These are phyloP conservation scores for Diutina pseudorugosa DNA, from an alignment of 1,139 yeast species.

Conservation along the genomic window DNA sequence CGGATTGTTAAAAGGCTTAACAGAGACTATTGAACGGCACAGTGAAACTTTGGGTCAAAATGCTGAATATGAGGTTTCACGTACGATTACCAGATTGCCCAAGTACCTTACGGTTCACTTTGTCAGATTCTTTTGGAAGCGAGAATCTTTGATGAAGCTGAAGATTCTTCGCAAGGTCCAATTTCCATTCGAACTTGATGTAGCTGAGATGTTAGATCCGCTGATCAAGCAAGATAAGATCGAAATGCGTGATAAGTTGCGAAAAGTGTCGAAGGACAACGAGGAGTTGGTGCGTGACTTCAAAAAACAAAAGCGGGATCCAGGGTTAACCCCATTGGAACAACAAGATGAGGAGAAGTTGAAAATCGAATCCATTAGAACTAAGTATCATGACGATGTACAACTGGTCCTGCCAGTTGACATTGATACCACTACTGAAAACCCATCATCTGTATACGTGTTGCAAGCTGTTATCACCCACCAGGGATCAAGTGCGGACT, in stretches of 20 bases:
- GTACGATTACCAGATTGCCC: slow-evolving; percentile 71
- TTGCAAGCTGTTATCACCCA: slow-evolving; percentile 80
- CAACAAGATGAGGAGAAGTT: slow-evolving; percentile 37
- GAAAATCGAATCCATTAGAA: slow-evolving; percentile 31
- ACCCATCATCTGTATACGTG: slow-evolving; percentile 81
- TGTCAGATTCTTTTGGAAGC: slow-evolving; percentile 92
- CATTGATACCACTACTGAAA: slow-evolving; percentile 42
- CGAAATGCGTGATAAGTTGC: slow-evolving; percentile 64
- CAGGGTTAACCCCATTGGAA: slow-evolving; percentile 24
- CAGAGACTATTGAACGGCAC: slow-evolving; percentile 67
- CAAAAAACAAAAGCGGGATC: slow-evolving; percentile 50
- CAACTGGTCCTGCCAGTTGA: slow-evolving; percentile 19
- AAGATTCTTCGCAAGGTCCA: slow-evolving; percentile 88
- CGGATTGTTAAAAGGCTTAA: slow-evolving; percentile 67
- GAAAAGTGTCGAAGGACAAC: slow-evolving; percentile 66
- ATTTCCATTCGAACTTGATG: slow-evolving; percentile 87
- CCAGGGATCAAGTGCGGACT: slow-evolving; percentile 90
- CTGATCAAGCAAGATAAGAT: slow-evolving; percentile 55
- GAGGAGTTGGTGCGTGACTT: slow-evolving; percentile 64
- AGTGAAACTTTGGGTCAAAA: slow-evolving; percentile 59
- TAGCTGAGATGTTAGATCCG: slow-evolving; percentile 75
- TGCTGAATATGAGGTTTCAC: slow-evolving; percentile 57
- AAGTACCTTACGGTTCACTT: slow-evolving; percentile 82
- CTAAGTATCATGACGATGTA: slow-evolving; percentile 32
- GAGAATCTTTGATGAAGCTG: slow-evolving; percentile 81